A percentile compares a stretch with the other conserved stretches of the same genome.
phyloP scores from a whole-genome alignment of 2,329 filamentous ascomycete genomes.

The Trichoderma simmonsii region DNA sequence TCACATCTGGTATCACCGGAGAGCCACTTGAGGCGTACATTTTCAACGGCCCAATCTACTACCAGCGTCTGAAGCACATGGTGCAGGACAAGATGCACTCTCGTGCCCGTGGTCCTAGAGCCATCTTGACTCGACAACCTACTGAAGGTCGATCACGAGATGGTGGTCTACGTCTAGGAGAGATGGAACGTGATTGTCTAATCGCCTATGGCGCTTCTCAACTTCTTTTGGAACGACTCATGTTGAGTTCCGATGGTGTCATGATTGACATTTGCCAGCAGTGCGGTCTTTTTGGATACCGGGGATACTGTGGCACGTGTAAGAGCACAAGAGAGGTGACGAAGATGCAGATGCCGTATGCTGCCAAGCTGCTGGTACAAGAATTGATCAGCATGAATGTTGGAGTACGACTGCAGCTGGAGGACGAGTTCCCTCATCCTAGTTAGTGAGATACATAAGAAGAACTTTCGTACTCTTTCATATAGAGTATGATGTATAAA shows the following conservation, averaged over 20 bases:
- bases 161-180: slow-evolving; percentile 87
- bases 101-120: slow-evolving; percentile 81
- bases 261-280: slow-evolving; percentile 90
- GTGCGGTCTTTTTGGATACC: slow-evolving; percentile 93
- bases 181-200: slow-evolving; percentile 98
- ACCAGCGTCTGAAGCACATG: slow-evolving; percentile 99
- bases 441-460: slow-evolving; percentile 25
- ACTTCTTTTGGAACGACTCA: slow-evolving; percentile 84
- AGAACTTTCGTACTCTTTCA: not conserved
- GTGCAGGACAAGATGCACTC: slow-evolving; percentile 99
- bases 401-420: slow-evolving; percentile 83
- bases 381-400: slow-evolving; percentile 99
- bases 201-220: slow-evolving; percentile 96
- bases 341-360: slow-evolving; percentile 95
- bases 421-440: slow-evolving; percentile 84
- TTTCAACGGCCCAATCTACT: slow-evolving; percentile 98
- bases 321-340: slow-evolving; percentile 79
- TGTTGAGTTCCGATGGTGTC: slow-evolving; percentile 90
- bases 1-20: slow-evolving; percentile 92
- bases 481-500: not conserved
- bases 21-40: slow-evolving; percentile 93
- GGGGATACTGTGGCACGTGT: slow-evolving; percentile 92
- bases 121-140: slow-evolving; percentile 89
- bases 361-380: slow-evolving; percentile 92
- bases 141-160: slow-evolving; percentile 93